Base-by-base conservation (phyloP, 768 basidiomycete species). In the Lactifluus piperatus region DNA sequence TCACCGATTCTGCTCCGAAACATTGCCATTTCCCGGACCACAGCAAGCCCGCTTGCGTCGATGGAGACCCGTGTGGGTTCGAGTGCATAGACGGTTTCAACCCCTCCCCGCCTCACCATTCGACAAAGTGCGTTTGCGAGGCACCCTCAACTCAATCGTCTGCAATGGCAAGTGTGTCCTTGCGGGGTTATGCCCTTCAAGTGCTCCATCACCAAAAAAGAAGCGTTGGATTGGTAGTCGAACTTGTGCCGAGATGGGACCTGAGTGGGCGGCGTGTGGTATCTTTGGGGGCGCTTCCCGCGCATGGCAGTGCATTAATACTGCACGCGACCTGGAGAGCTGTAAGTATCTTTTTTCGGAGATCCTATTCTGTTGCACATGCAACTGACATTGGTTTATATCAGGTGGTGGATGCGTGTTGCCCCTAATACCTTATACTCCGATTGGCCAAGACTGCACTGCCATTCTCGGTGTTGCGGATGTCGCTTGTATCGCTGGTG, bases 251-350 rank as follows among this genome's bases (percentile, higher is more conserved):
- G 46, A 58, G 26, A 47, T 16, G 43, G 67, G 62, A 6, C 57
- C 20, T 2, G 78, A 75, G 2, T 66, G 69, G 56, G 72, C 71
- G 0, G 73, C 77, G 2, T 81, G 81, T 57, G 76, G 76, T 6
- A 69, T 80, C 52, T 73, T 70, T 24, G 75, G 76, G 16, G 68
- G 75, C 10, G 65, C 67, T 16, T 58, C 68, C 10, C 68, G 70
- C 2, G 72, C 75, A 2, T 80, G 77, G 76, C 79, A 81, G 58
- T 81, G 80, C 58, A 63, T 82, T 46, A 67, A 81, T 62, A 78
- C 74, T 1, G 71, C 68, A 57, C 70, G 66, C 41, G 79, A 81
- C 43, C 71, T 82, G 7, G 80, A 79, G 67, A 80, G 79, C 69
- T 82, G 80, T 81, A 56, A 57, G 79, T 75, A 34, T 11, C 8